These are phyloP conservation scores for Mucuna pruriens DNA, from an alignment of 306 rosid species.

Conservation along the genomic window DNA sequence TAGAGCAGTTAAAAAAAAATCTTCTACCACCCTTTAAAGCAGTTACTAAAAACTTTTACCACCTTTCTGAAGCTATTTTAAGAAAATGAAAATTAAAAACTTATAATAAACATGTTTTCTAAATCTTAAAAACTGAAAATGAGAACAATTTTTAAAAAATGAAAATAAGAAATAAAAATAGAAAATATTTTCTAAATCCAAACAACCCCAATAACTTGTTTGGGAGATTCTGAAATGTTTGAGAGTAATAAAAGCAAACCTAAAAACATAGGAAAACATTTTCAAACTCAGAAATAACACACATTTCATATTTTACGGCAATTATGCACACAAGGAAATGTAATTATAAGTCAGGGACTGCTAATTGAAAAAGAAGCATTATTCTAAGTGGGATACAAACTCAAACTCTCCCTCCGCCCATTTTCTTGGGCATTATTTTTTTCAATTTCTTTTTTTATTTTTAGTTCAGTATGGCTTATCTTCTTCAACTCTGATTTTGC, in stretches of 20 bases:
- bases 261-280: conserved; percentile 1
- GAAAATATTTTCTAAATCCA: too few relatives aligned
- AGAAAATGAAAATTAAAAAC: too few relatives aligned
- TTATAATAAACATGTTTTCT: too few relatives aligned
- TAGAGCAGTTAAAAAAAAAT: too few relatives aligned
- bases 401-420: neutral
- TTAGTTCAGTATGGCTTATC: neutral
- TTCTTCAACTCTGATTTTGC: neutral
- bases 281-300: too few relatives aligned
- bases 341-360: neutral
- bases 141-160: too few relatives aligned
- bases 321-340: neutral
- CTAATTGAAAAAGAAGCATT: neutral
- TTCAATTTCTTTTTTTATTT: neutral
- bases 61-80: too few relatives aligned
- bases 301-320: neutral
- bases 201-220: neutral
- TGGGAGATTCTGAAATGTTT: neutral
- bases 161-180: too few relatives aligned
- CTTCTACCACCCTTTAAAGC: too few relatives aligned
- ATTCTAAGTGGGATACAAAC: neutral
- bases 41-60: too few relatives aligned
- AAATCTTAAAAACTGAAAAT: too few relatives aligned
- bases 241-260: neutral
- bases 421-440: neutral